Conservation (phyloP, 2,329 filamentous ascomycete species). For the Pseudogymnoascus sp. region DNA sequence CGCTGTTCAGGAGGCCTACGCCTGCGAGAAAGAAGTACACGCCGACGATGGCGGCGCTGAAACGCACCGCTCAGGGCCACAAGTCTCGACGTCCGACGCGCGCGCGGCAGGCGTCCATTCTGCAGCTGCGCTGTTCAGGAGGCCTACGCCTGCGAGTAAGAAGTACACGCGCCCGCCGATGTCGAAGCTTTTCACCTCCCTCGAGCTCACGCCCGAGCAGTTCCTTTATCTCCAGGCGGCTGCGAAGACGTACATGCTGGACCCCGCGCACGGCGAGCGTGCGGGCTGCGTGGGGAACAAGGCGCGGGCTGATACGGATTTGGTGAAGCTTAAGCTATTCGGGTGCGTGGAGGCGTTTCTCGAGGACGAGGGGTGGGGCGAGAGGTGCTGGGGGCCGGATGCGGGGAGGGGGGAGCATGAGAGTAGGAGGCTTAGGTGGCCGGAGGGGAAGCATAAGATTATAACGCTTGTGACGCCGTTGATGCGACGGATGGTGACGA, state of each 20-base stretch:
- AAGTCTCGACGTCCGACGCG: constrained; percentile 18
- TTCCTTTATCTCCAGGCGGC: constrained; percentile 27
- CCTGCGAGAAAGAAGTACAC: constrained; percentile 26
- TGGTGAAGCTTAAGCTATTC: constrained; percentile 26
- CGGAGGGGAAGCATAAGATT: constrained; percentile 23
- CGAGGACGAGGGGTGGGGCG: constrained; percentile 27
- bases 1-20: constrained; percentile 24
- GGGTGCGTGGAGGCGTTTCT: constrained; percentile 24
- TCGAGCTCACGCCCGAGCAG: constrained; percentile 24
- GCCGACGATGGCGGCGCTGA: constrained; percentile 10
- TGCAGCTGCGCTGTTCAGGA: constrained; percentile 25
- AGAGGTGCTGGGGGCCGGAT: constrained; percentile 21
- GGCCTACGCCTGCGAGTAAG: constrained; percentile 23
- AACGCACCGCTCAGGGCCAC: constrained; percentile 12
- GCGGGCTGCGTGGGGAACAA: constrained; percentile 23
- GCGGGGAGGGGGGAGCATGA: constrained; percentile 14
- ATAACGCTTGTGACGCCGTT: constrained; percentile 25
- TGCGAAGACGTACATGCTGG: constrained; percentile 29
- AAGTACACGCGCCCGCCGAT: constrained; percentile 27
- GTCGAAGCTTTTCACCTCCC: constrained; percentile 24
- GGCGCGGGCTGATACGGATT: constrained; percentile 21
- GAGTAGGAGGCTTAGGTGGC: constrained; percentile 25
- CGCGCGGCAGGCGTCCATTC: constrained; percentile 25
- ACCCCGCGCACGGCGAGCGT: constrained; percentile 25
- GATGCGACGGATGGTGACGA: constrained; percentile 29